Evolutionary conservation across 805 yeast species (phyloP).

Genomic region (Wickerhamomyces rabaulensis): DNA sequence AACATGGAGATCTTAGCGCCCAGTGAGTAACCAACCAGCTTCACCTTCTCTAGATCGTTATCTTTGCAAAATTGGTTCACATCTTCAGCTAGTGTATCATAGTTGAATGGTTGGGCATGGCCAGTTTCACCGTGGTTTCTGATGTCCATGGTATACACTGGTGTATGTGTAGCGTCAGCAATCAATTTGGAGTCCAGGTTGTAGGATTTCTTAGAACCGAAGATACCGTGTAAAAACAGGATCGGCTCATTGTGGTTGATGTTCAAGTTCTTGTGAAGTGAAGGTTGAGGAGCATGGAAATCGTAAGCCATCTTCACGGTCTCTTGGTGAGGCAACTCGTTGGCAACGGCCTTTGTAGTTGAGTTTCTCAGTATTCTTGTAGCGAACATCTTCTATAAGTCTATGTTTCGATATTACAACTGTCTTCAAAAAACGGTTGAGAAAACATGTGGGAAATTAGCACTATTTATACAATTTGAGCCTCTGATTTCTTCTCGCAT

Average conservation of each 20-base stretch:
- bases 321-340: conserved; percentile 58
- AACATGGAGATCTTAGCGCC: conserved; percentile 52
- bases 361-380: conserved; percentile 68
- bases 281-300: conserved; percentile 21
- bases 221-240: conserved; percentile 44
- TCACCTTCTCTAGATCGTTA: conserved; percentile 25
- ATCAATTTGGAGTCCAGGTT: conserved; percentile 33
- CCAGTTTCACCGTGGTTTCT: conserved; percentile 47
- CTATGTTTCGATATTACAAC: neutral
- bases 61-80: conserved; percentile 31
- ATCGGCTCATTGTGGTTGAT: conserved; percentile 27
- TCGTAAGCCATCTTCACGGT: conserved; percentile 26
- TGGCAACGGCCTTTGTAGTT: conserved; percentile 39
- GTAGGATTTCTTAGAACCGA: conserved; percentile 42
- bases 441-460: neutral
- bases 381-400: conserved; percentile 13
- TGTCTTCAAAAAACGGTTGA: too few relatives aligned
- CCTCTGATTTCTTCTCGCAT: neutral
- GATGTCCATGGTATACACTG: conserved; percentile 40
- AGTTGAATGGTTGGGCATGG: conserved; percentile 40
- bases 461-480: neutral
- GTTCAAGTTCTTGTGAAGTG: conserved; percentile 19
- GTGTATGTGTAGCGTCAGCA: conserved; percentile 27
- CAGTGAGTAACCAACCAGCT: conserved; percentile 43
- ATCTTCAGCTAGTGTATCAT: conserved; percentile 38